Evolutionary conservation across 2,329 filamentous ascomycete species (phyloP), one percentile per base, ranked within the genome.

Genomic region (Tolypocladium ophioglossoides): DNA sequence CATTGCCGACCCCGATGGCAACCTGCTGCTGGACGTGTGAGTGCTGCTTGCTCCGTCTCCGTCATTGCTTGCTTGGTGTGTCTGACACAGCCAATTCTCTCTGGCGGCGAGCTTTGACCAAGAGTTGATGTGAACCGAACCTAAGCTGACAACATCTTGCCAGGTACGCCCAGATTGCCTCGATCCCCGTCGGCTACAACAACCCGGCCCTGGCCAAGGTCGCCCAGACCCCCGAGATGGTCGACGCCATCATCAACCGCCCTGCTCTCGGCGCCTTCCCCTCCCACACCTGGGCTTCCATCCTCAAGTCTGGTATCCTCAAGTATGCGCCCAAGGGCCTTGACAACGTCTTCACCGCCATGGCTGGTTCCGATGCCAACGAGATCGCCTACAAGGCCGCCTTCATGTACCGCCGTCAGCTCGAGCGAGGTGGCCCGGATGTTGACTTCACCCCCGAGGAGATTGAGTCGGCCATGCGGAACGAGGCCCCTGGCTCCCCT

Each of bases 351-450:
- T 95, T 95, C 75, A 96, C 91, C 20, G 89, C 86, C 60, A 87
- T 90, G 77, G 83, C 90, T 53, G 91, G 91, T 57, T 95, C 89
- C 22, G 91, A 96, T 66, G 91, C 91, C 72, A 96, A 96, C 74
- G 91, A 96, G 75, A 87, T 89, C 37, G 91, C 91, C 46, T 96
- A 90, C 82, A 96, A 96, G 76, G 91, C 91, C 10, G 91, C 91
- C 51, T 96, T 96, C 75, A 96, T 96, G 85, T 95, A 86, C 80
- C 85, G 86, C 66, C 84, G 88, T 50, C 87, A 90, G 70, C 79
- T 84, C 59, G 83, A 94, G 72, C 88, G 91, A 57, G 90, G 90
- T 61, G 89, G 89, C 9, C 76, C 82, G 48, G 71, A 85, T 39
- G 87, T 85, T 54, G 88, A 92, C 55, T 95, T 95, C 75, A 88